Conservation (phyloP, 257 asterid species). For the Dorcoceras hygrometricum region DNA sequence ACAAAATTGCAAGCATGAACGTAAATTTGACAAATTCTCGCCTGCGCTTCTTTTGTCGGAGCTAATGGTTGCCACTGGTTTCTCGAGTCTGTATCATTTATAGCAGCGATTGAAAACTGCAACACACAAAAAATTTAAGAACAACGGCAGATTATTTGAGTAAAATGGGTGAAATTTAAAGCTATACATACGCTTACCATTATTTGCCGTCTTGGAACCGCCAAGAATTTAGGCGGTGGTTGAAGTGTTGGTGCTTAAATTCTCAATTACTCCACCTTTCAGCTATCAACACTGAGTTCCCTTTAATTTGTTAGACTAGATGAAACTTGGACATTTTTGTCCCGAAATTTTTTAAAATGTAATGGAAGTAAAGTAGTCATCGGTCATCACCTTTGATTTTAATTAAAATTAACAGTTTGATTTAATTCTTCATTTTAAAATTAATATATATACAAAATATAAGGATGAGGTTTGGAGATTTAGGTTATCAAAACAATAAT, state of each 20-base stretch:
- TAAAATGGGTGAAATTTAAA: slow-evolving; percentile 10
- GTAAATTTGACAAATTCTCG: slow-evolving; percentile 24
- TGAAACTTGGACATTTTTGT: no score
- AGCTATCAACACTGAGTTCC: not conserved
- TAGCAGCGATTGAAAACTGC: slow-evolving; percentile 93
- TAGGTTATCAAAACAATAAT: no score
- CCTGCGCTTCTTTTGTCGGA: slow-evolving; percentile 99
- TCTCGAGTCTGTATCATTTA: slow-evolving; percentile 74
- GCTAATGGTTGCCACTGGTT: slow-evolving; percentile 87
- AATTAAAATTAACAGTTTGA: no score
- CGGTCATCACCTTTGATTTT: no score
- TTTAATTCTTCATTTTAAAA: no score
- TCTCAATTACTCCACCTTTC: not conserved
- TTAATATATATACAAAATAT: no score
- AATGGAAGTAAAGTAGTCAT: no score
- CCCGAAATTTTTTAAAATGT: no score
- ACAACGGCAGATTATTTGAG: not conserved
- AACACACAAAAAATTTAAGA: slow-evolving; percentile 25
- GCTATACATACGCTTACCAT: slow-evolving; percentile 32
- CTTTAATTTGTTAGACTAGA: no score
- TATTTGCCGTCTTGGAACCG: slow-evolving; percentile 7
- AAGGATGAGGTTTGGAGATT: no score
- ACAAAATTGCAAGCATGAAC: slow-evolving; percentile 9
- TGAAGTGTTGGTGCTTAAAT: slow-evolving; percentile 6
- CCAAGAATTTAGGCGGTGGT: slow-evolving; percentile 32